Base-by-base conservation (phyloP, 176 grass and related monocot species). In the Rhipidocladum racemiflorum region DNA sequence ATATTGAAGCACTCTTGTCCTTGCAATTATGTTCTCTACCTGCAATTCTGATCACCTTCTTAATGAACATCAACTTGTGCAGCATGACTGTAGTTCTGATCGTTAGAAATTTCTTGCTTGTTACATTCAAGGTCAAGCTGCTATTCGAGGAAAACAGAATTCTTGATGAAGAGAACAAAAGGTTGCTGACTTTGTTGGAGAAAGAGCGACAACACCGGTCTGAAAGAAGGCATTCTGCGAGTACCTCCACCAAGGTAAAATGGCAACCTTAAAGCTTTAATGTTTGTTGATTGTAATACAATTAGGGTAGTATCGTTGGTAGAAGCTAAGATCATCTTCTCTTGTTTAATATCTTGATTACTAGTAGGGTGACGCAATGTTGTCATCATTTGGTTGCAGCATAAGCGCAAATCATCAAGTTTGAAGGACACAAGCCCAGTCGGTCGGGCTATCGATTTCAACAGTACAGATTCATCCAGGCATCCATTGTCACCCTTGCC, bases 161-260 rank as follows among this genome's bases (percentile, higher is more conserved):
- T 50, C 85, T 95, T 20, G 90, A 93, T 21, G 90, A 95, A 65
- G 88, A 81, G 43, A 95, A 91, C 87, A 98, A 91, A 65, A 95
- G 77, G 78, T 59, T 95, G 53, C 46, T 91, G 40, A 17, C 48
- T 32, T 64, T 91, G 12, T 50, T 95, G 59, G 87, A 94, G 79
- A 90, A 85, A 61, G 92, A 97, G 56, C 79, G 74, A 9, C 80
- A 73, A 4, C 95, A 83, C 63, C 80, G 81, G 46, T 94, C 86
- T 46, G 88, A 90, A 28, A 86, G 84, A 50, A 92, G 85, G 61
- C 84, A 87, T 30, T 98, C 88, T 13, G 42, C 86, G 8, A 95
- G 61, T 76, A 81, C 89, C 56, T 91, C 92, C 74, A 62, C 85
- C 38, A 98, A 92, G 71, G 92, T 98, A 87, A 85, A 88, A n/a